Evolutionary conservation across 2,329 filamentous ascomycete species (phyloP), one percentile per base, ranked within the genome.

Genomic region (Fusarium irregulare): DNA sequence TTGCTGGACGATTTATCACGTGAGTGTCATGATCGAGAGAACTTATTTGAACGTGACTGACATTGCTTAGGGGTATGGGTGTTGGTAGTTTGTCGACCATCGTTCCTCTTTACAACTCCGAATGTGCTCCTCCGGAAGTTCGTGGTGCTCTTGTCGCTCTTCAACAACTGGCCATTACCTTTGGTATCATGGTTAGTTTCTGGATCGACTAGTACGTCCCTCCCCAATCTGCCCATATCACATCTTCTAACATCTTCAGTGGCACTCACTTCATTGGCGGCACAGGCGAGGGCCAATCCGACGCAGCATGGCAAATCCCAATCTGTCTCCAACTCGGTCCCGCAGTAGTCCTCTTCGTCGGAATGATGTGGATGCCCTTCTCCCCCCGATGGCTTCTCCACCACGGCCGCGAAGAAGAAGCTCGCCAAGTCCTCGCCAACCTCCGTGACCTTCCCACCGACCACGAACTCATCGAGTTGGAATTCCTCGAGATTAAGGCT

Each of bases 401-500:
- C 76, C 89, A 92, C 73, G 83, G 82, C 60, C 89, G 91, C 37
- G 91, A 94, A 73, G 84, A 84, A 0, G 92, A 94, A 76, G 91
- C 90, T 0, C 86, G 87, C 18, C 76, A 77, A 12, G 88, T 89
- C 2, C 84, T 95, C 2, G 87, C 91, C 0, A 83, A 77, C 51
- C 87, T 95, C 2, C 45, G 93, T 25, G 85, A 84, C 8, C 84
- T 93, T 0, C 78, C 87, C 0, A 76, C 81, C 18, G 86, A 91
- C 68, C 86, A 93, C 14, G 62, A 92, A 60, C 84, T 93, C 0
- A 87, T 94, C 40, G 86, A 91, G 68, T 83, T 93, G 2, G 93
- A 95, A 74, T 93, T 91, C 75, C 86, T 93, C n/a, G 92, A 95
- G 77, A 94, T 95, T 80, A 92, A 93, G 78, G 91, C 92, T 0